These are phyloP conservation scores for Alternaria gaisen DNA, from an alignment of 2,329 filamentous ascomycete genomes.

Conservation along the genomic window DNA sequence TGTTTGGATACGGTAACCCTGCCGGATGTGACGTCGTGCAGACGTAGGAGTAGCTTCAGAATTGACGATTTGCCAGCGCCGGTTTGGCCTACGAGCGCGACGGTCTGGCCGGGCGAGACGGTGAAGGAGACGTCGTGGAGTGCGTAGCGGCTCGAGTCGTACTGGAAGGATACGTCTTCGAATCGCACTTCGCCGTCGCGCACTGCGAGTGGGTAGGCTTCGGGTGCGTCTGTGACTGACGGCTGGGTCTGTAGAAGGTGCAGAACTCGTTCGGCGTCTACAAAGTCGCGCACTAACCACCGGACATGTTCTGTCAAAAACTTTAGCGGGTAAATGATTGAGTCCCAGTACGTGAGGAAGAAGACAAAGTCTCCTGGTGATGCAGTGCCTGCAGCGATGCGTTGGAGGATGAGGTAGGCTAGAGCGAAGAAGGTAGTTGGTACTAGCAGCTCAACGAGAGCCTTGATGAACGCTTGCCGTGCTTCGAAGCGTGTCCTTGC, in stretches of 20 bases:
- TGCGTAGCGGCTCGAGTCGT: slow-evolving; percentile 62
- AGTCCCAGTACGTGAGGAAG: slow-evolving; percentile 71
- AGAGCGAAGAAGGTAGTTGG: too few species aligned
- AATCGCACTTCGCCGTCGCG: slow-evolving; percentile 62
- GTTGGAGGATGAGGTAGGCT: too few species aligned
- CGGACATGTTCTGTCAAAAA: too few species aligned
- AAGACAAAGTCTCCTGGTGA: slow-evolving; percentile 63
- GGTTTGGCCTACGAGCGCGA: slow-evolving; percentile 69
- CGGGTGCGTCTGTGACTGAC: slow-evolving; percentile 57
- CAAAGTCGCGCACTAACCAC: slow-evolving; percentile 57
- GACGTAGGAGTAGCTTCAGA: slow-evolving; percentile 67
- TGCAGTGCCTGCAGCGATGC: too few species aligned
- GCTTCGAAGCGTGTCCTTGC: too few species aligned
- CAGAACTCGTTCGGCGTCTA: slow-evolving; percentile 72
- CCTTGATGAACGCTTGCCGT: too few species aligned
- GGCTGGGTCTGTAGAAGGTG: slow-evolving; percentile 67
- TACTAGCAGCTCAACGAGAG: too few species aligned
- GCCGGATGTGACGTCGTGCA: slow-evolving; percentile 66
- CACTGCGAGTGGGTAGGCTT: slow-evolving; percentile 53
- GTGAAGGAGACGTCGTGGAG: slow-evolving; percentile 61
- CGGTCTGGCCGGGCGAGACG: slow-evolving; percentile 62
- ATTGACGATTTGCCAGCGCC: slow-evolving; percentile 71
- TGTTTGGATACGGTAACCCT: slow-evolving; percentile 66
- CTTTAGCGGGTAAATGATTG: slow-evolving; percentile 56
- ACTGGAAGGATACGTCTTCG: slow-evolving; percentile 64